phyloP scores from a whole-genome alignment of 2,329 filamentous ascomycete species.

The Exophiala dermatitidis region DNA sequence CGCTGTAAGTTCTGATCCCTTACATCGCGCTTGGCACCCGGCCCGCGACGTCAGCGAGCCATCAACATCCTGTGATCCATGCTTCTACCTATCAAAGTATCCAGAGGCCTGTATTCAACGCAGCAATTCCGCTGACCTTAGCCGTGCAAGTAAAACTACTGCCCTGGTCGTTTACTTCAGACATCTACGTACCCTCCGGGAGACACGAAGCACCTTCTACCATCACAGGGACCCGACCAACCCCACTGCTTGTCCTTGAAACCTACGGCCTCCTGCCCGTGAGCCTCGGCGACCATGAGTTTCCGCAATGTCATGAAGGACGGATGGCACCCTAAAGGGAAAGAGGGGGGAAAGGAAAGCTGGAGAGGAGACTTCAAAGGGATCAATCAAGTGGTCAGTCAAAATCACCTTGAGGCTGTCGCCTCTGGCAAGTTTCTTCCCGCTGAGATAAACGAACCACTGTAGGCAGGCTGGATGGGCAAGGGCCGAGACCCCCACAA shows the following conservation, averaged over 20 bases:
- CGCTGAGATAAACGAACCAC: neutral
- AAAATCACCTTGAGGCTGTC: neutral
- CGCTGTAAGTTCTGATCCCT: no score
- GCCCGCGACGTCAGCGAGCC: no score
- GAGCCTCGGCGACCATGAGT: constrained; percentile 8
- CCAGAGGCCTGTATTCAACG: no score
- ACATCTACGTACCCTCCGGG: no score
- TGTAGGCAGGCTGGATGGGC: constrained; percentile 53
- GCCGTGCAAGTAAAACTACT: no score
- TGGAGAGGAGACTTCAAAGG: constrained; percentile 52
- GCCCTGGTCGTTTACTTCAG: no score
- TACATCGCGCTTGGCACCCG: no score
- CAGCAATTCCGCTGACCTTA: no score
- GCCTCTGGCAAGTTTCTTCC: neutral
- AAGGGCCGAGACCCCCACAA: constrained; percentile 44
- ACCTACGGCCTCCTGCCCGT: neutral
- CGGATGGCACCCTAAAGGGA: constrained; percentile 50
- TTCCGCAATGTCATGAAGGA: constrained; percentile 44
- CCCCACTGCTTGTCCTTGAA: neutral
- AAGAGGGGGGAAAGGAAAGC: constrained; percentile 47
- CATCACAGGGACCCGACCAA: neutral
- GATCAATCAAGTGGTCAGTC: constrained; percentile 49
- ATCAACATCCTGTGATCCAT: no score
- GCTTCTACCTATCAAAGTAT: no score
- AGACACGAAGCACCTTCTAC: no score